Base-by-base conservation (phyloP, 2,329 filamentous ascomycete genomes). In the Trichoderma sp. region DNA sequence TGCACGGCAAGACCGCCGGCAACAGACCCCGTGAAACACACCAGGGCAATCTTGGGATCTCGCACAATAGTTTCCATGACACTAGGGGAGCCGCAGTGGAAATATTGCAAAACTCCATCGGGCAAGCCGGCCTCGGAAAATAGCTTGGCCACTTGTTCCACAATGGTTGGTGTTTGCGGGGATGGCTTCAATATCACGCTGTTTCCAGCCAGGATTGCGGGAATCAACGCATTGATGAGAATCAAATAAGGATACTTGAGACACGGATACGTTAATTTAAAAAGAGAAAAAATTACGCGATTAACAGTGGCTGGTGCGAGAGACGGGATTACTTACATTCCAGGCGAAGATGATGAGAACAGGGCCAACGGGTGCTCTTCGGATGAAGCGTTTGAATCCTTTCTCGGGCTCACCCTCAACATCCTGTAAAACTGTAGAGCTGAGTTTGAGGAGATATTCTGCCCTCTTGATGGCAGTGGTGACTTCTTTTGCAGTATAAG, bases 21-120 rank as follows among this genome's bases (percentile, higher is more conserved):
- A 11, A 97, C 94, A 7, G 95, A 97, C 43, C 95, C 95, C 0
- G 95, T 98, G 82, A 98, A 98, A 85, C 94, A 97, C 67, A 98
- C 89, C 39, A 94, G 87, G 68, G 92, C 88, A 74, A 98, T 88
- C 75, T 91, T 88, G 7, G 93, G 92, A 72, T 93, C 90, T 64
- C 91, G 88, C 64, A 97, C 90, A 58, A 98, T 87, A 6, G 90
- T 86, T 82, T 97, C 93, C 76, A 98, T 92, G 72, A 91, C 88
- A 59, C 84, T 84, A 30, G 92, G 90, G 63, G 93, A 93, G 68
- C 95, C 95, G 77, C 91, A 93, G 84, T 98, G 95, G 83, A 98
- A 94, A 81, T 93, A 95, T 82, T 98, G 95, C 69, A 98, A 88
- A 69, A 98, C 94, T 73, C 94, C 91, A 58, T 90, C 81, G 26